Evolutionary conservation across 306 rosid genomes (phyloP), one percentile per base, ranked within the genome.

Genomic region (Pyrus pyrifolia): DNA sequence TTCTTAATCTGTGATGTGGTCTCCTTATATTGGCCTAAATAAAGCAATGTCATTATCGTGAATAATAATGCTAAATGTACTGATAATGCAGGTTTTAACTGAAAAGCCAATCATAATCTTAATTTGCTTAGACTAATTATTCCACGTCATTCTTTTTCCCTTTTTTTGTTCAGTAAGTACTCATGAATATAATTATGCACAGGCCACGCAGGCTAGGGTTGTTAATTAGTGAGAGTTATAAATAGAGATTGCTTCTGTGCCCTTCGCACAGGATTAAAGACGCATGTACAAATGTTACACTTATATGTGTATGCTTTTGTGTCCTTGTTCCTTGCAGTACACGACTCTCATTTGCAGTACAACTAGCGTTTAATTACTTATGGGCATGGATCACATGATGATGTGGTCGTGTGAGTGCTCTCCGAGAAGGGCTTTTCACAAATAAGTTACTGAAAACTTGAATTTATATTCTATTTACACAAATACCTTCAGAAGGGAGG

Each of bases 11-110:
- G 40, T 65, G 66, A 6, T 17, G 8, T 78, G 31, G 33, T 71
- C 14, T 74, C 68, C 58, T 57, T 58, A 25, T 65, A 2, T 38
- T 63, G 63, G n/a, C 53, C 29, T 30, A 69, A 46, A 40, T 70
- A 57, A 76, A 76, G 70, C 64, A 64, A 22, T 46, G 78, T 71
- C 84, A 44, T 72, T 45, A 57, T 71, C 78, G 71, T 33, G 58
- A 70, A 25, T 64, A 78, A 46, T 22, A 70, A 23, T 45, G 63
- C 18, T 35, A 10, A 65, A 33, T 53, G 45, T 18, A 8, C 46
- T 62, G 27, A 31, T 19, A 38, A 13, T 46, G 76, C 45, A 38
- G 67, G 51, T 38, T 68, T 67, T 35, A 67, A 58, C 45, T 25
- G 25, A 21, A 58, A 73, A 66, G 21, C 45, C 29, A 59, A 67